Evolutionary conservation across 1,284 basidiomycete genomes (phyloP), one percentile per base, ranked within the genome.

Genomic region (Apiotrichum mycotoxinovorans): DNA sequence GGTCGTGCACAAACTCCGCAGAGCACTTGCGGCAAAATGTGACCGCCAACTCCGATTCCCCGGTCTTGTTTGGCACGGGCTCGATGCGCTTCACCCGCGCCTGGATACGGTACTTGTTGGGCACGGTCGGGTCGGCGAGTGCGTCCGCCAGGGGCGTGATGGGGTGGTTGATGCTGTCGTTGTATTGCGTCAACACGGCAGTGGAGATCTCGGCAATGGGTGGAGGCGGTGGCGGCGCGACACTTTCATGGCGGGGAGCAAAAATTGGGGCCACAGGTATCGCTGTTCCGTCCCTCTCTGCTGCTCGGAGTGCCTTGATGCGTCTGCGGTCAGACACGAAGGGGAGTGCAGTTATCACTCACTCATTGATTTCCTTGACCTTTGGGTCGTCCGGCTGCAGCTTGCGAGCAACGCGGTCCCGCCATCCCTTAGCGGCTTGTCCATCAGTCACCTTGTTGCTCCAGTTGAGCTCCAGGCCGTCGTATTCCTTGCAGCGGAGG

Each of bases 401-500:
- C 38, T n/a, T 22, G 25, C 44, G 35, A 11, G 71, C n/a, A 3
- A 57, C 10, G 2, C 17, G 47, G 27, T 41, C 52, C 20, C 23
- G 44, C 49, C 66, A 72, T 1, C 69, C 68, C 22, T 43, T 33
- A 4, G 23, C 38, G 22, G 17, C 34, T 48, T 70, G 68, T 22
- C 66, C 56, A 18, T 51, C 25, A 12, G 66, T 69, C 20, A 66
- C 52, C 25, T 51, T 53, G 30, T 74, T 66, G 11, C 61, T 62
- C 71, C 71, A 74, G 2, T 44, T 63, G 40, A 71, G 51, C 47
- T 73, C 70, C 30, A 74, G 38, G 14, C 20, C n/a, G 7, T 52
- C 37, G 52, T 62, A 62, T 26, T 46, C 20, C 43, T 68, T 65
- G 27, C 49, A 51, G 10, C 64, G 54, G 1, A 74, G 40, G 53